Base-by-base conservation (phyloP, 305 asterid genomes). In the Rubia tinctorum region DNA sequence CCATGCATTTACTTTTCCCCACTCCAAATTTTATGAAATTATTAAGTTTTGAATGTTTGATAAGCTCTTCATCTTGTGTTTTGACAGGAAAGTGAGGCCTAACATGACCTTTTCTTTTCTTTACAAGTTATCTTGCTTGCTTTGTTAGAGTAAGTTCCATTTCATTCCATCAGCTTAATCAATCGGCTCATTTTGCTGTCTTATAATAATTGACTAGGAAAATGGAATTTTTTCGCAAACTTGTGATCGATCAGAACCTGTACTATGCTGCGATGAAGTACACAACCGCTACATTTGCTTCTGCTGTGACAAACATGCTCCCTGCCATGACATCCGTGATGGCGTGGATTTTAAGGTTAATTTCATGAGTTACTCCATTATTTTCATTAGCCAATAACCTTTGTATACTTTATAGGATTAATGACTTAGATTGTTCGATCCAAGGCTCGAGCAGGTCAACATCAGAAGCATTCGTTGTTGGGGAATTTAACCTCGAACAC, bases 61-160 rank as follows among this genome's bases (percentile, higher is more conserved):
- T 17, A 17, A 51, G 58, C 6, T 49, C 56, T 51, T 42, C 37
- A 61, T 62, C 40, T 7, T 34, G 58, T 43, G 49, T 72, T 25
- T 37, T 42, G 12, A 7, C 88, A 90, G 95, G 90, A 90, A 90
- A 80, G 82, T 73, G 66, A 85, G 97, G 87, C 88, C 97, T 62
- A 78, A 42, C 61, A 82, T 90, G 88, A 88, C 89, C 8, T 13
- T 82, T 60, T 73, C 85, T 8, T 66, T 87, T 27, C 40, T 87
- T 68, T 86, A 59, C 79, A 88, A 85, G 85, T 89, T 43, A 1
- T 83, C 15, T 70, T 89, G 64, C 88, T 89, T 20, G 91, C 87
- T 20, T 79, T 88, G 14, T 13, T 91, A 34, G 96, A 90, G 97
- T 91, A 84, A 34, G 30, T 20, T 43, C 45, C 45, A 7, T 43